Evolutionary conservation across 805 yeast species (phyloP).

Genomic region (Candida awuae): DNA sequence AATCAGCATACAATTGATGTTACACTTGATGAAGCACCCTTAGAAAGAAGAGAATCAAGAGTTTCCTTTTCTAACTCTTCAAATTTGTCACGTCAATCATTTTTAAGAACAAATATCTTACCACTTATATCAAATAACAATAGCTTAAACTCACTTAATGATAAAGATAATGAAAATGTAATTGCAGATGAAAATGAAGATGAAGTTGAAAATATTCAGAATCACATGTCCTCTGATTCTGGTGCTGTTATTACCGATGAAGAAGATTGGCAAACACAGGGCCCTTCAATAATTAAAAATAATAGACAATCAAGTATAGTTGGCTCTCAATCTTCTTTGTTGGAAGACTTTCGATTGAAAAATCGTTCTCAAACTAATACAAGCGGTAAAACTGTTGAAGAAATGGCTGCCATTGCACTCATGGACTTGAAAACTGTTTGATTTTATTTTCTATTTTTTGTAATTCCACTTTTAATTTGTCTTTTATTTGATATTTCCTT

Average conservation of each 20-base stretch:
- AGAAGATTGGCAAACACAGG: constrained; percentile 92
- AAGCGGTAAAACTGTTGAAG: constrained; percentile 23
- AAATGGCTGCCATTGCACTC: constrained; percentile 30
- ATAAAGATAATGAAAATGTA: constrained; percentile 20
- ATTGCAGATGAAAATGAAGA: constrained; percentile 13
- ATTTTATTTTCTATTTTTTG: background rate
- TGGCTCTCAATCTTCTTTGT: constrained; percentile 17
- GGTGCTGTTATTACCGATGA: constrained; percentile 74
- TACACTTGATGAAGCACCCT: constrained; percentile 27
- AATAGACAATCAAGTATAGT: constrained; percentile 17
- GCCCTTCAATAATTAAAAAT: constrained; percentile 54
- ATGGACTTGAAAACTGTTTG: constrained; percentile 29
- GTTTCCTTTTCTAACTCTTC: constrained; percentile 31
- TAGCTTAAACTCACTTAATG: constrained; percentile 16
- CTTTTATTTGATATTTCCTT: background rate
- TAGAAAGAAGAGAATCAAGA: constrained; percentile 25
- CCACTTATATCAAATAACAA: constrained; percentile 21
- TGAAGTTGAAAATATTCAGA: background rate
- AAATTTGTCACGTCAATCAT: constrained; percentile 32
- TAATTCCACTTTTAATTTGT: background rate
- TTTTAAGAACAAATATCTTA: constrained; percentile 28
- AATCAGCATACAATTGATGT: constrained; percentile 26
- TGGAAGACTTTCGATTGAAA: constrained; percentile 1
- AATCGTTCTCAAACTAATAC: constrained; percentile 7
- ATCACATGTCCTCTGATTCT: background rate